phyloP scores from a whole-genome alignment of 2,329 filamentous ascomycete genomes.

The Penicillium olsonii region DNA sequence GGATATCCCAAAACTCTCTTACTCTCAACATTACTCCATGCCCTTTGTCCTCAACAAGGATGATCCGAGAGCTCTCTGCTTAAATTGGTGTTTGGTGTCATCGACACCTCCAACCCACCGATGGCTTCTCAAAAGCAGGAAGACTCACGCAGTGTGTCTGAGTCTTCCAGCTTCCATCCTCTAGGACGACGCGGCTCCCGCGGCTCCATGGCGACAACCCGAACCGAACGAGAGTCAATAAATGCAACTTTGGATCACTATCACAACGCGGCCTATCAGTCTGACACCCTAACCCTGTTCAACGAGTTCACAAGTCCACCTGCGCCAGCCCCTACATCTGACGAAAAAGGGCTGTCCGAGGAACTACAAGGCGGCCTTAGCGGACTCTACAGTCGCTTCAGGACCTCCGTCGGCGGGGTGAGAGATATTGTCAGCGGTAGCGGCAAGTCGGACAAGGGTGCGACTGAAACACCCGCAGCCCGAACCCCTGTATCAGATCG shows the following conservation, averaged over 20 bases:
- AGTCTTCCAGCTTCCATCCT: constrained; percentile 47
- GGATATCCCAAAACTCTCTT: not conserved
- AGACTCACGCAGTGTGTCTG: constrained; percentile 45
- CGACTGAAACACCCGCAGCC: constrained; percentile 25
- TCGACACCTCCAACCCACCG: not conserved
- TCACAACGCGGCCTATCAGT: constrained; percentile 83
- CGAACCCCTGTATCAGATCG: constrained; percentile 32
- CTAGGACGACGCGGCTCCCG: constrained; percentile 51
- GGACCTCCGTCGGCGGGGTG: constrained; percentile 74
- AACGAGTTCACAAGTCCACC: constrained; percentile 76
- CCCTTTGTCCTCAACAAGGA: constrained; percentile 8
- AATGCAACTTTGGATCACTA: constrained; percentile 81
- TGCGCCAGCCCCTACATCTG: constrained; percentile 63
- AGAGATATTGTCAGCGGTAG: constrained; percentile 53
- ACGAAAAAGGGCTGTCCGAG: constrained; percentile 69
- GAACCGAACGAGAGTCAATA: constrained; percentile 71
- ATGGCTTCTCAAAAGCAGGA: constrained; percentile 42
- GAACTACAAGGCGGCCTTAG: constrained; percentile 85
- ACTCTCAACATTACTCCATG: constrained; percentile 1
- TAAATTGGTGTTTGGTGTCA: constrained; percentile 8
- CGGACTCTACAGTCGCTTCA: constrained; percentile 82
- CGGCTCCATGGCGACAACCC: constrained; percentile 50
- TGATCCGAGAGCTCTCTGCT: constrained; percentile 16
- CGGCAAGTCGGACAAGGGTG: constrained; percentile 32
- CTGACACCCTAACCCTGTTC: constrained; percentile 84